Percentiles rank a stretch among this genome's conserved stretches.
phyloP scores from a whole-genome alignment of 352 stramenopile species.

The Pythium guiyangense region DNA sequence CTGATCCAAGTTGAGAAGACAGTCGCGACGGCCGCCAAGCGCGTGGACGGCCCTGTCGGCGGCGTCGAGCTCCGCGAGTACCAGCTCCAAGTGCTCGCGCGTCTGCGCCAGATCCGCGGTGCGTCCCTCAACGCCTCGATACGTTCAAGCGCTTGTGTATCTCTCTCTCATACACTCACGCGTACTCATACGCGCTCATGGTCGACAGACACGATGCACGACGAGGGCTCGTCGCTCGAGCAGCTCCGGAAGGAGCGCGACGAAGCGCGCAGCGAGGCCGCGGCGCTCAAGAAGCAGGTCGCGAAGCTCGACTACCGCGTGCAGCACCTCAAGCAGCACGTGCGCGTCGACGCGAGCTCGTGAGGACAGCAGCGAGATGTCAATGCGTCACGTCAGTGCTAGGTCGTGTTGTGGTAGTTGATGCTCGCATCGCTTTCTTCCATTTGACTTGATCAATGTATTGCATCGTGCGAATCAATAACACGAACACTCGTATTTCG shows the following conservation, averaged over 20 bases:
- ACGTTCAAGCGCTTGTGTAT: no score
- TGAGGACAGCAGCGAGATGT: conserved; percentile 18
- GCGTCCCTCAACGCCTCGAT: no score
- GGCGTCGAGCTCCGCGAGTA: conserved; percentile 66
- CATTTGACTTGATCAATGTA: no score
- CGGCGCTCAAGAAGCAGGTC: conserved; percentile 65
- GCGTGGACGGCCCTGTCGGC: conserved; percentile 47
- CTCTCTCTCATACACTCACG: neutral
- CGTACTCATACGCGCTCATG: neutral
- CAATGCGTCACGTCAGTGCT: no score
- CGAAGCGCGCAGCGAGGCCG: conserved; percentile 47
- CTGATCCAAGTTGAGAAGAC: conserved; percentile 49
- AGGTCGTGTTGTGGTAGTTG: no score
- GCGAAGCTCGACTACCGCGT: conserved; percentile 79
- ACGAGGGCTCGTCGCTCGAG: conserved; percentile 55
- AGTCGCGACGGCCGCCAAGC: conserved; percentile 23
- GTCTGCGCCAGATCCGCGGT: conserved; percentile 58
- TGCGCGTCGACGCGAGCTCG: conserved; percentile 25
- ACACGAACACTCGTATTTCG: no score
- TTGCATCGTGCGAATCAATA: no score
- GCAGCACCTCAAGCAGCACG: conserved; percentile 69
- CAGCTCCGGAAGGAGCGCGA: conserved; percentile 63
- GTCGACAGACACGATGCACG: conserved; percentile 50
- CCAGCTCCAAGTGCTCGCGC: conserved; percentile 56
- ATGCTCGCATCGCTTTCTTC: no score